Evolutionary conservation across 1,139 yeast species (phyloP).

Genomic region (Magnusiomyces magnusii): DNA sequence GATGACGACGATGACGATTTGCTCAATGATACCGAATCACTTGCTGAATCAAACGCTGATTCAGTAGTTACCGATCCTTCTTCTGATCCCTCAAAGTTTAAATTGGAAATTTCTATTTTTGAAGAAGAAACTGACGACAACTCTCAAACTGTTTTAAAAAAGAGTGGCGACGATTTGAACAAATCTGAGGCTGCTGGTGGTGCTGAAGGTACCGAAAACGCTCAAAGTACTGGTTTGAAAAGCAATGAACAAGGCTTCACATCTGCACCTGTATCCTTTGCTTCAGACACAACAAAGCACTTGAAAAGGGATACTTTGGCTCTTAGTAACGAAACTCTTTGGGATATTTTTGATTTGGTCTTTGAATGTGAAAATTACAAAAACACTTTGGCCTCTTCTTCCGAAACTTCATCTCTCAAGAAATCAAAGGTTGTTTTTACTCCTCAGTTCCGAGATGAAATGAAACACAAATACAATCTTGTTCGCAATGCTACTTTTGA

Average conservation of each 20-base stretch:
- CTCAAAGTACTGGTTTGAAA: too few relatives aligned
- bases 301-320: neutral
- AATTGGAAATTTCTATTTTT: neutral
- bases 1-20: constrained; percentile 5
- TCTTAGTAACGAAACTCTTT: constrained; percentile 6
- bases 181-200: neutral
- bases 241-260: neutral
- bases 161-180: neutral
- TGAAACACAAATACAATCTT: constrained; percentile 5
- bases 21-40: neutral
- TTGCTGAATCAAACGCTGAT: constrained; percentile 1
- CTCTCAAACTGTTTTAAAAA: neutral
- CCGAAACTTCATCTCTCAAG: neutral
- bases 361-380: constrained; percentile 7
- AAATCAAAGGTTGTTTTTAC: neutral
- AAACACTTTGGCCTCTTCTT: neutral
- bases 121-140: neutral
- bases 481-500: neutral
- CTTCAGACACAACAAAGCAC: neutral
- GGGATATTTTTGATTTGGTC: constrained; percentile 7
- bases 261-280: neutral
- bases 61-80: neutral
- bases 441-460: constrained; percentile 1
- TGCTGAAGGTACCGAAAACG: too few relatives aligned
- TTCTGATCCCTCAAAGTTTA: constrained; percentile 1